Conservation (phyloP, 352 stramenopile genomes). For the Pythium chondricola region DNA sequence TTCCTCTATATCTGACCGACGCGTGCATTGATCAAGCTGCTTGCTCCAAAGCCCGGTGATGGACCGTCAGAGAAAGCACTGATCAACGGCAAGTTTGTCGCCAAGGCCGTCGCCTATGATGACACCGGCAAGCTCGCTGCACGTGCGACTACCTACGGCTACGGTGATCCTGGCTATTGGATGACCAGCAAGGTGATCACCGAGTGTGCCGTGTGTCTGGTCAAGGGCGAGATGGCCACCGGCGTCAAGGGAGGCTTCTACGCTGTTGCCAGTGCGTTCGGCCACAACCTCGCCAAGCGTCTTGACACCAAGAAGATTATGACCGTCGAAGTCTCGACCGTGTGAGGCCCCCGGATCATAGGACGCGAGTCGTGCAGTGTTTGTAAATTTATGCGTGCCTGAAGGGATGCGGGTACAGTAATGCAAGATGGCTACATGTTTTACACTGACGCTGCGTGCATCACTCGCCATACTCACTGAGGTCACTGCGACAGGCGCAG, state of each 20-base stretch:
- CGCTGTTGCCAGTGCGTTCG: constrained; percentile 47
- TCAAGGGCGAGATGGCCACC: constrained; percentile 18
- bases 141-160: not conserved
- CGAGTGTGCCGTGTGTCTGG: constrained; percentile 29
- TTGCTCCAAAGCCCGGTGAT: constrained; percentile 57
- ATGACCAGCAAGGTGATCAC: constrained; percentile 31
- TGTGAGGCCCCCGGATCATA: no score
- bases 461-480: no score
- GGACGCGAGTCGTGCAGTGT: no score
- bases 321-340: no score
- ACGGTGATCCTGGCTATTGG: constrained; percentile 29
- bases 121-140: constrained; percentile 20
- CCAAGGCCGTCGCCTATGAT: constrained; percentile 34
- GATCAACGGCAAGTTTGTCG: constrained; percentile 52
- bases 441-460: no score
- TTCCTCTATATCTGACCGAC: constrained; percentile 46
- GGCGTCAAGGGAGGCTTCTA: constrained; percentile 35
- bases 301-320: constrained; percentile 49
- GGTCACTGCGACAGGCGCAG: no score
- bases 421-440: no score
- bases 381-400: no score
- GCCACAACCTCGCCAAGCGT: constrained; percentile 36
- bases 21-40: constrained; percentile 38
- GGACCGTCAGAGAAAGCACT: constrained; percentile 64
- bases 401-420: no score